phyloP scores from a whole-genome alignment of 2,329 filamentous ascomycete species.

The Rasamsonia emersonii region DNA sequence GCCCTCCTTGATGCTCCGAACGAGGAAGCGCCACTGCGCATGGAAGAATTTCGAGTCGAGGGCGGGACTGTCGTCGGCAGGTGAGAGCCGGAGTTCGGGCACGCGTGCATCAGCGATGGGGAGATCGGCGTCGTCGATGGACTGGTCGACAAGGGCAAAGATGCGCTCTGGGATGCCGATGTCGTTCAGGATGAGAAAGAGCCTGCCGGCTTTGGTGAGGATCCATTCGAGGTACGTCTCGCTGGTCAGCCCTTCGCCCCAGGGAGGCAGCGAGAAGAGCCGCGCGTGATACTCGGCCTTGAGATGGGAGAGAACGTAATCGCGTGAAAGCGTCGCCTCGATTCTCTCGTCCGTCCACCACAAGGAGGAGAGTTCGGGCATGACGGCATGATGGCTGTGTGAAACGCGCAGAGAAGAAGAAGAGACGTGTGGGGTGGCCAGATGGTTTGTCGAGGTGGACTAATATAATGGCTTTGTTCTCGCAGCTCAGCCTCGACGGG shows the following conservation, averaged over 20 bases:
- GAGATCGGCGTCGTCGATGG: constrained; percentile 54
- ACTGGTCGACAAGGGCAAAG: constrained; percentile 52
- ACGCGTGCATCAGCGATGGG: constrained; percentile 49
- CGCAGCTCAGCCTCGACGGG: no score
- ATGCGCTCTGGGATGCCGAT: constrained; percentile 56
- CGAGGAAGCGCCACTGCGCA: constrained; percentile 50
- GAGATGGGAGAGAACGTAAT: constrained; percentile 30
- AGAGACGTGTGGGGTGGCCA: no score
- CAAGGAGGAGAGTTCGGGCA: constrained; percentile 24
- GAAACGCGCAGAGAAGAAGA: not conserved
- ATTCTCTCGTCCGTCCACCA: constrained; percentile 42
- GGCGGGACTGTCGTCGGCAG: constrained; percentile 34
- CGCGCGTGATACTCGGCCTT: constrained; percentile 27
- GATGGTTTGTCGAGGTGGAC: no score
- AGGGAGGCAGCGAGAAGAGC: constrained; percentile 30
- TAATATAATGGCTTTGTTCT: no score
- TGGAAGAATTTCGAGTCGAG: constrained; percentile 51
- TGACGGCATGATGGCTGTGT: constrained; percentile 12
- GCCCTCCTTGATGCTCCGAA: constrained; percentile 47
- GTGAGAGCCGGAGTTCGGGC: constrained; percentile 45
- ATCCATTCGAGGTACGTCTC: constrained; percentile 57
- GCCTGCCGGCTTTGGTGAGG: constrained; percentile 46
- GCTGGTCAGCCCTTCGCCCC: constrained; percentile 38
- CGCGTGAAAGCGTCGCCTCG: constrained; percentile 32
- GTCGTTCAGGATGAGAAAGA: constrained; percentile 52